Evolutionary conservation across 148 eudicot genomes (phyloP).

Genomic region (Rhododendron mucronatum): DNA sequence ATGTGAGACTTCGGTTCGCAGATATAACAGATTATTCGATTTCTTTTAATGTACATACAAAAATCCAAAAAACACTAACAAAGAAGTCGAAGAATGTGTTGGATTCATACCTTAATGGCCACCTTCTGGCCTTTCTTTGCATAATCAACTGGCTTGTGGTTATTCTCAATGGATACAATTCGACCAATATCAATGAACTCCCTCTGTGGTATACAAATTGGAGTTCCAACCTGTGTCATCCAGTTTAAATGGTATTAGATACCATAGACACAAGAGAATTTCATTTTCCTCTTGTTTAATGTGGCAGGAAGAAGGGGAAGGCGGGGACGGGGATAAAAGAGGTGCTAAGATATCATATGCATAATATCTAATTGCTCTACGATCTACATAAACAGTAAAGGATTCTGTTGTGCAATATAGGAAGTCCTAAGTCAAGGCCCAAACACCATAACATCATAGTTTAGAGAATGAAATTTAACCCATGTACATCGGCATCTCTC

Average conservation of each 20-base stretch:
- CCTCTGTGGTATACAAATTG: conserved; percentile 71
- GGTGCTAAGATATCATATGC: background rate
- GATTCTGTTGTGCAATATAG: background rate
- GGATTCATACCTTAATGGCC: conserved; percentile 66
- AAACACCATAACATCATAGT: background rate
- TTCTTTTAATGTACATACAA: background rate
- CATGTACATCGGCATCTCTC: background rate
- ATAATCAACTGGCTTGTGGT: conserved; percentile 51
- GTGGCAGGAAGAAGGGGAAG: too few species aligned
- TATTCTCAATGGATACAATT: conserved; percentile 69
- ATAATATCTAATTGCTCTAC: background rate
- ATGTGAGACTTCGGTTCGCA: background rate
- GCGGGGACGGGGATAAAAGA: background rate
- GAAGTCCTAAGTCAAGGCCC: background rate
- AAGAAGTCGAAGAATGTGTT: background rate
- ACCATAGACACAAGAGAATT: background rate
- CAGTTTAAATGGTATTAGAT: conserved; percentile 5
- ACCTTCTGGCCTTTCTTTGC: conserved; percentile 82
- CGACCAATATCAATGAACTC: conserved; percentile 77
- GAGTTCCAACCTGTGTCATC: conserved; percentile 74
- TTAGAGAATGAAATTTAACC: background rate
- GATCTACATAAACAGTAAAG: background rate
- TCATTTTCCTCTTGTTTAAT: background rate
- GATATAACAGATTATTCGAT: background rate
- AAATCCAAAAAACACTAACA: background rate